A percentile compares a stretch with the other conserved stretches of the same genome.
phyloP scores from a whole-genome alignment of 2,329 filamentous ascomycete genomes.

The Xylariaceae sp. region DNA sequence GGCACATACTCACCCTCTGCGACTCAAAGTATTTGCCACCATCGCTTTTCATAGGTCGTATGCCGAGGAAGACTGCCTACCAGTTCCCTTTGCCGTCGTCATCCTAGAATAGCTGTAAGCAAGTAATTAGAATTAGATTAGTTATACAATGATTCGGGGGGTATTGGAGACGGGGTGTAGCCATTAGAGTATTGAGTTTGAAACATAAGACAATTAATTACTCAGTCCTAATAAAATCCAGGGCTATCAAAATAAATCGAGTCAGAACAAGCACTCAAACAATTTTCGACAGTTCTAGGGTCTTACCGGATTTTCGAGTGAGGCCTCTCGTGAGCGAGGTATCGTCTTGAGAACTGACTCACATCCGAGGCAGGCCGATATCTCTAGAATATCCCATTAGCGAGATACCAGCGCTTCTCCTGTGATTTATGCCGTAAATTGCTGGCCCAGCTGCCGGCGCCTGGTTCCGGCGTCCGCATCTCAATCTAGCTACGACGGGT shows the following conservation, averaged over 20 bases:
- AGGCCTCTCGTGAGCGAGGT: no score
- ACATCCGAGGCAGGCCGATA: conserved; percentile 47
- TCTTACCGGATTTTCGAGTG: no score
- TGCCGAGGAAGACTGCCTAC: conserved; percentile 55
- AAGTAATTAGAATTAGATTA: background rate
- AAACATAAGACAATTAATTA: background rate
- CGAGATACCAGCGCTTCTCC: conserved; percentile 52
- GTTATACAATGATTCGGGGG: background rate
- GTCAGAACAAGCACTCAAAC: conserved; percentile 59
- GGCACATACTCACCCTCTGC: conserved; percentile 43
- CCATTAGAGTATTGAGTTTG: no score
- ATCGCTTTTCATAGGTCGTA: conserved; percentile 44
- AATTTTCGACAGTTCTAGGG: no score
- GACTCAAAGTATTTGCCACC: conserved; percentile 44
- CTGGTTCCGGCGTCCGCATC: conserved; percentile 57
- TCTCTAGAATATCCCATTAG: conserved; percentile 51
- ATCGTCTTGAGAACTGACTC: no score
- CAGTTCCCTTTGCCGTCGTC: conserved; percentile 54
- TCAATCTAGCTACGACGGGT: conserved; percentile 57
- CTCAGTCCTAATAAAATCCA: conserved; percentile 59
- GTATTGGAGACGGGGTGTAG: background rate
- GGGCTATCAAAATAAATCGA: conserved; percentile 60
- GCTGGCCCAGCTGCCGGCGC: conserved; percentile 55
- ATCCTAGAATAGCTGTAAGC: conserved; percentile 51
- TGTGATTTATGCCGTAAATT: conserved; percentile 51